Evolutionary conservation across 2,329 filamentous ascomycete genomes (phyloP).

Genomic region (Thelonectria olida): DNA sequence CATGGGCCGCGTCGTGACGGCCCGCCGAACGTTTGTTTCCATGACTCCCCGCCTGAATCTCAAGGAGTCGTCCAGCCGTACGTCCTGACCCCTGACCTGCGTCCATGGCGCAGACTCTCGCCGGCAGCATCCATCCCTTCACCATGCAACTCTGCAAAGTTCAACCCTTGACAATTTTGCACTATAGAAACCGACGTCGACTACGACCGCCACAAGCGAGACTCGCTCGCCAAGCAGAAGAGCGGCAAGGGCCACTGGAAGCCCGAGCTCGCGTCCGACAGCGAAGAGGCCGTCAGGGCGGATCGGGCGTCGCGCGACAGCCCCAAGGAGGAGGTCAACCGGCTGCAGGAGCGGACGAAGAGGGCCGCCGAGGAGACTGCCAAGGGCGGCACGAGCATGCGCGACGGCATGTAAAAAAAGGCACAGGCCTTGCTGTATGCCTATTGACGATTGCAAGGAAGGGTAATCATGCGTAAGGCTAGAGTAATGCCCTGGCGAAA

Average conservation of each 20-base stretch:
- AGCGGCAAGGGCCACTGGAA: slow-evolving; percentile 79
- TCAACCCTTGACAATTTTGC: neutral
- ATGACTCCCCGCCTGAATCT: slow-evolving; percentile 42
- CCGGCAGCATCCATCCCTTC: too few relatives aligned
- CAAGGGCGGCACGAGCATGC: slow-evolving; percentile 60
- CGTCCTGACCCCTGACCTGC: slow-evolving; percentile 19
- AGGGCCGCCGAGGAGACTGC: slow-evolving; percentile 55
- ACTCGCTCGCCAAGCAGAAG: slow-evolving; percentile 72
- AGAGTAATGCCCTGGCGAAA: too few relatives aligned
- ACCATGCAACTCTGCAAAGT: too few relatives aligned
- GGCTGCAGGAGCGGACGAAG: slow-evolving; percentile 69
- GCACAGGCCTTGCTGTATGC: too few relatives aligned
- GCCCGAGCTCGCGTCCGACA: slow-evolving; percentile 78
- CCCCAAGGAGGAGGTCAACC: slow-evolving; percentile 50
- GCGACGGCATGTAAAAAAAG: slow-evolving; percentile 50
- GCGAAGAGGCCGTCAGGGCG: slow-evolving; percentile 80
- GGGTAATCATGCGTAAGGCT: too few relatives aligned
- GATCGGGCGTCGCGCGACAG: slow-evolving; percentile 56
- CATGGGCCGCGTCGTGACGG: slow-evolving; percentile 31
- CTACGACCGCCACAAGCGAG: slow-evolving; percentile 68
- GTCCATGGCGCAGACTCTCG: too few relatives aligned
- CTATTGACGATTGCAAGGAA: too few relatives aligned
- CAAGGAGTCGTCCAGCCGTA: slow-evolving; percentile 51
- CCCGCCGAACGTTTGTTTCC: slow-evolving; percentile 40
- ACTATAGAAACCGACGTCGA: slow-evolving; percentile 48